Base-by-base conservation (phyloP, 2,329 filamentous ascomycete genomes). In the Verticillium dahliae region DNA sequence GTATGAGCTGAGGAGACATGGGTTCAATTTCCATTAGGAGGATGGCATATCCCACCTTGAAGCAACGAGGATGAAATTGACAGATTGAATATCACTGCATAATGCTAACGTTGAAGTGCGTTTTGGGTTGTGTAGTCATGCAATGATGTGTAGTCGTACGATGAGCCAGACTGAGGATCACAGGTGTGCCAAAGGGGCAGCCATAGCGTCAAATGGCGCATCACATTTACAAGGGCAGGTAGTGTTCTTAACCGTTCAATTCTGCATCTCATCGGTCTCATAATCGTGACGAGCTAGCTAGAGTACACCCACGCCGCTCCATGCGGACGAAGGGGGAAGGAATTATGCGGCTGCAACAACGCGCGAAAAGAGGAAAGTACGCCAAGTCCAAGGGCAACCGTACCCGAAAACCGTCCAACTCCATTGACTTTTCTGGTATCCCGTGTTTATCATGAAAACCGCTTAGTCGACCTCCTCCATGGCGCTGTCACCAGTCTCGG, bases 381-480 rank as follows among this genome's bases (percentile, higher is more conserved):
- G 63, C 61, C 62, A 52, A 62, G 61, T 52, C 58, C 57, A 55
- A 50, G 52, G 55, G 60, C 50, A 60, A 59, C 69, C 69, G 73
- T 74, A 71, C 67, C 54, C 66, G 70, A 67, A 68, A 72, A 71
- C 70, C 70, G 68, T 73, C 71, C 74, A 78, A 78, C 76, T 78
- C 76, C 76, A 66, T 71, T 67, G 67, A 73, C 60, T 65, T 68
- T 64, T 69, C 66, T 68, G 72, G 72, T 74, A 71, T 75, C 71
- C 71, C 71, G 65, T 72, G 71, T 69, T 66, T 27, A 27, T 63
- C 59, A 66, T 64, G 62, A 64, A 27, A 63, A 37, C 55, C 63
- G 67, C 72, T 83, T 96, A 99, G 86, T 99, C 95, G 76, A 99
- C 95, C 88, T 99, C 95, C 88, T 99, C 95, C 95, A 99, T 99